Conservation (phyloP, 2,329 filamentous ascomycete species). For the Acarospora socialis region DNA sequence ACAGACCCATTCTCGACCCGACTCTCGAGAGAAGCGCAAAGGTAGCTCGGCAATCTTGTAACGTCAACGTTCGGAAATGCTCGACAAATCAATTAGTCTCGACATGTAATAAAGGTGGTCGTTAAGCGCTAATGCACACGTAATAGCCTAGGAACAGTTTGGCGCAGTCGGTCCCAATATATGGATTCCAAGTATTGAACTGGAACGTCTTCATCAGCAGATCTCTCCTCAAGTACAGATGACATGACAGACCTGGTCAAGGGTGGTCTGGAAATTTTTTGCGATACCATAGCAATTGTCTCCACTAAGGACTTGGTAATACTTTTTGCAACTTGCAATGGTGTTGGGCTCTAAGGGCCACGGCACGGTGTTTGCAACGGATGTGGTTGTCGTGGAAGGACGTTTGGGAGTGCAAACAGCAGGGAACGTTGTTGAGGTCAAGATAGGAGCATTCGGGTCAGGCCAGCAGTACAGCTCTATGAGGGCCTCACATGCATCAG, state of each 20-base stretch:
- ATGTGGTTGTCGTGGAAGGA: neutral
- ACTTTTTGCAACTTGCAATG: slow-evolving; percentile 4
- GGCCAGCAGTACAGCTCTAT: slow-evolving; percentile 5
- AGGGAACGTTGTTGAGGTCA: slow-evolving; percentile 4
- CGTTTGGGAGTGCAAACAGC: slow-evolving; percentile 3
- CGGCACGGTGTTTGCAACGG: slow-evolving; percentile 2
- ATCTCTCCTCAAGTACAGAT: neutral
- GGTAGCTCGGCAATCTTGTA: too few relatives aligned
- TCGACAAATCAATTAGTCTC: too few relatives aligned
- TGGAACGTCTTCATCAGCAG: neutral
- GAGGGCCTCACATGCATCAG: slow-evolving; percentile 1
- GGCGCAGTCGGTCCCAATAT: slow-evolving; percentile 4
- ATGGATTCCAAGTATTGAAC: slow-evolving; percentile 8
- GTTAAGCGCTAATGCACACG: slow-evolving; percentile 1
- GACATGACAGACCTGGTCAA: neutral
- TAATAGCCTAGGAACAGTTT: slow-evolving; percentile 6
- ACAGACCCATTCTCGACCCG: too few relatives aligned
- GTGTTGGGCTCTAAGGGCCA: slow-evolving; percentile 5
- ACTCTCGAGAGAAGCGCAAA: too few relatives aligned
- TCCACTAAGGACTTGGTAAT: slow-evolving; percentile 5
- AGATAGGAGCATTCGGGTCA: slow-evolving; percentile 1
- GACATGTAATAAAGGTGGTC: too few relatives aligned
- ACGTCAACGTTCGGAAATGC: too few relatives aligned
- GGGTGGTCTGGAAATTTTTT: slow-evolving; percentile 4
- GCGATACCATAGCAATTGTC: slow-evolving; percentile 7